These are phyloP conservation scores for Piromyces sp. DNA, from an alignment of 192 early-diverging fungal species.

Conservation along the genomic window DNA sequence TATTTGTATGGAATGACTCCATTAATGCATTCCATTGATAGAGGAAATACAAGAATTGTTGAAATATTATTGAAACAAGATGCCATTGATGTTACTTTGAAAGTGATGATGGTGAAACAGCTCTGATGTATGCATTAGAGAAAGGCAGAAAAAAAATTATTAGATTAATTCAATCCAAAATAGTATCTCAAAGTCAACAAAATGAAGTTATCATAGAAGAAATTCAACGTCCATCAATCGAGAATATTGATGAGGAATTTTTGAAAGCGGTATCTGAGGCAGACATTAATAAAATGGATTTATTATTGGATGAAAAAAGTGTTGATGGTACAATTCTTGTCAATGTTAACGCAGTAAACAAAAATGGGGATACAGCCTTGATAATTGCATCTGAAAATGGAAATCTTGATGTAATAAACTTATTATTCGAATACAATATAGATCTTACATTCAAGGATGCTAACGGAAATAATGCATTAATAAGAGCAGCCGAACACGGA, in stretches of 20 bases:
- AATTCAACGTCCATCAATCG: neutral
- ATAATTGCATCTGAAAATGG: neutral
- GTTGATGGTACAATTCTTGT: neutral
- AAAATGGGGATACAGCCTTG: neutral
- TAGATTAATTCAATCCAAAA: neutral
- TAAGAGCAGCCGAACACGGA: neutral
- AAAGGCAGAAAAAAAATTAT: neutral
- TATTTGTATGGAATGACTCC: too few species aligned
- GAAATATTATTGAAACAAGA: too few species aligned
- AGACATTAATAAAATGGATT: neutral
- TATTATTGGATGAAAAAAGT: neutral
- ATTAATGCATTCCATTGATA: too few species aligned
- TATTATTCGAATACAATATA: neutral
- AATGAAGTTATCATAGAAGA: neutral
- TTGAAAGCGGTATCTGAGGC: neutral
- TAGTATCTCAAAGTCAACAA: neutral
- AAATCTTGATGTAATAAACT: neutral
- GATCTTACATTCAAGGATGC: neutral
- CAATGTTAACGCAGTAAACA: neutral
- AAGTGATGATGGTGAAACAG: neutral
- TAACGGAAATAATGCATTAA: neutral
- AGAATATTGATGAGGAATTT: neutral
- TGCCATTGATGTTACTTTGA: too few species aligned
- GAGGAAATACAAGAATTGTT: too few species aligned
- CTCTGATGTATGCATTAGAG: neutral